phyloP scores from a whole-genome alignment of 2,329 filamentous ascomycete genomes.

The Tricladium varicosporioides region DNA sequence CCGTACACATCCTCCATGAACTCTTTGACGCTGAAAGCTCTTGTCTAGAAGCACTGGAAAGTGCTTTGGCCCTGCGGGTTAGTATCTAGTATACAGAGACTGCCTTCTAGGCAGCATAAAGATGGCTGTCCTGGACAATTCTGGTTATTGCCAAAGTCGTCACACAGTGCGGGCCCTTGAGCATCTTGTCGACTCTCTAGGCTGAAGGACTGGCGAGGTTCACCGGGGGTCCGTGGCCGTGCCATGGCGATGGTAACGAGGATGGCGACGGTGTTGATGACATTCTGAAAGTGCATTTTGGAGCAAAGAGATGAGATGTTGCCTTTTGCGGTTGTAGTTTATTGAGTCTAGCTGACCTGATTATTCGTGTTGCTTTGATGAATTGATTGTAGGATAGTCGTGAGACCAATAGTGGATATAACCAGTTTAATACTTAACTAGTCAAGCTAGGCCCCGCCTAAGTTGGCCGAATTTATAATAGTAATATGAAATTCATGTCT shows the following conservation, averaged over 20 bases:
- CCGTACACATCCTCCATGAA: neutral
- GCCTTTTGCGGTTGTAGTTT: neutral
- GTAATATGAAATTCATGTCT: neutral
- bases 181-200: slow-evolving; percentile 5
- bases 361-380: neutral
- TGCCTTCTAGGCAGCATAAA: slow-evolving; percentile 5
- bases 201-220: neutral
- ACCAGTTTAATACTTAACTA: neutral
- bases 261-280: neutral
- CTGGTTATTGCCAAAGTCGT: slow-evolving; percentile 4
- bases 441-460: neutral
- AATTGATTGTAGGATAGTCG: neutral
- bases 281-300: neutral
- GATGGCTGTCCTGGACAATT: slow-evolving; percentile 2
- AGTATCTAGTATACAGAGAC: slow-evolving; percentile 1
- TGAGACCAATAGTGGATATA: neutral
- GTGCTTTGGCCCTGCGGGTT: neutral
- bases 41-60: slow-evolving; percentile 6
- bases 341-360: neutral
- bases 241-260: neutral
- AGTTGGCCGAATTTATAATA: neutral
- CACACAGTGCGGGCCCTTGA: neutral
- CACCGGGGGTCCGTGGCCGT: neutral
- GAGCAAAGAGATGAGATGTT: neutral
- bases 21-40: neutral